Evolutionary conservation across 2,329 filamentous ascomycete species (phyloP).

Genomic region (Colletotrichum tabaci): DNA sequence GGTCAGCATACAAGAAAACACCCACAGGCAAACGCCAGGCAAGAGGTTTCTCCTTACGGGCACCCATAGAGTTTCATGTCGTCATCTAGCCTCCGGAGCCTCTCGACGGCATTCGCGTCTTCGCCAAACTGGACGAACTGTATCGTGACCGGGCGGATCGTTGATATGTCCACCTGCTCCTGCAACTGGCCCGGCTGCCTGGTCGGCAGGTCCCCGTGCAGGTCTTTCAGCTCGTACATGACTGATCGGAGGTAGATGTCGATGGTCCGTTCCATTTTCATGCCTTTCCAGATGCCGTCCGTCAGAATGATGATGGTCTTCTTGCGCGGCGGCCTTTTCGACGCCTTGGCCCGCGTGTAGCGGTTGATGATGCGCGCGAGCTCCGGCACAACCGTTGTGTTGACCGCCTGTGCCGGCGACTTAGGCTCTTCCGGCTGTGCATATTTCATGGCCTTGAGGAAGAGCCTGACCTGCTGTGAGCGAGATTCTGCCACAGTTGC

Average conservation of each 20-base stretch:
- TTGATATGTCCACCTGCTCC: constrained; percentile 1
- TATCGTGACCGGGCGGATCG: constrained; percentile 46
- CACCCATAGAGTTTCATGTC: constrained; percentile 10
- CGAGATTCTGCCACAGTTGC: neutral
- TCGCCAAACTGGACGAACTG: constrained; percentile 51
- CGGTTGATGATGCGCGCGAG: constrained; percentile 26
- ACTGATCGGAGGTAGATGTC: neutral
- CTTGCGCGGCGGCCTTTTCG: neutral
- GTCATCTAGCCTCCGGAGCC: constrained; percentile 43
- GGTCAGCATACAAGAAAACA: neutral
- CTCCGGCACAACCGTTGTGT: constrained; percentile 7
- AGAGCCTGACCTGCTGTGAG: neutral
- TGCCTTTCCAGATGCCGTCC: constrained; percentile 18
- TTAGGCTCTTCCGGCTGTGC: neutral
- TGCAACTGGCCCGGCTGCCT: neutral
- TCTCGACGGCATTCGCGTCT: constrained; percentile 42
- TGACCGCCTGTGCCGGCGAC: neutral
- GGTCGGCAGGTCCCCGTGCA: neutral
- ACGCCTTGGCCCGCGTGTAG: constrained; percentile 3
- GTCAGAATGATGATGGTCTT: constrained; percentile 27
- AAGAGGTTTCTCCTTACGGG: constrained; percentile 11
- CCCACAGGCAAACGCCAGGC: no score
- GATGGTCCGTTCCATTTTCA: neutral
- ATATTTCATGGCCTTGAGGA: neutral
- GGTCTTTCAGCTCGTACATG: constrained; percentile 7